Evolutionary conservation across 2,329 filamentous ascomycete species (phyloP).

Genomic region (Hymenoscyphus fraxineus): DNA sequence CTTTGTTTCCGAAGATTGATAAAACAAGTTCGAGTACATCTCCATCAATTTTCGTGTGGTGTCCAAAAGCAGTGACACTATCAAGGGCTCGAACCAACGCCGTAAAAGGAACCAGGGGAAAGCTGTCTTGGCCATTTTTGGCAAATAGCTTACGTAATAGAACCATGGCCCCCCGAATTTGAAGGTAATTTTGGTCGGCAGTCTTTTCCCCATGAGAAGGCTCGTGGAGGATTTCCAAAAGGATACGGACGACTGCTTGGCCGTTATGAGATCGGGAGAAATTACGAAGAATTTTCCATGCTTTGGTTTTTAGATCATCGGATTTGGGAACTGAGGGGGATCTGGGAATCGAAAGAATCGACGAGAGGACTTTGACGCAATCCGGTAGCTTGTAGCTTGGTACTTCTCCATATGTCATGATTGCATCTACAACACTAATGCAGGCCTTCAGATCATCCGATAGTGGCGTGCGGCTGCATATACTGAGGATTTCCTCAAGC

Average conservation of each 20-base stretch:
- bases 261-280: slow-evolving; percentile 72
- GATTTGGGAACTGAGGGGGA: too few relatives aligned
- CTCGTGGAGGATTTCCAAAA: slow-evolving; percentile 58
- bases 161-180: slow-evolving; percentile 59
- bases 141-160: slow-evolving; percentile 61
- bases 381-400: slow-evolving; percentile 58
- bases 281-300: slow-evolving; percentile 68
- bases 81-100: slow-evolving; percentile 55
- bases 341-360: slow-evolving; percentile 64
- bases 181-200: slow-evolving; percentile 50
- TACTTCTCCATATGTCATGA: slow-evolving; percentile 69
- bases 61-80: slow-evolving; percentile 41
- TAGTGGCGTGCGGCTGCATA: slow-evolving; percentile 64
- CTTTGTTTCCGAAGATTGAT: slow-evolving; percentile 51
- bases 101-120: slow-evolving; percentile 55
- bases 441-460: slow-evolving; percentile 63
- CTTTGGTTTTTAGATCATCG: slow-evolving; percentile 51
- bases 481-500: slow-evolving; percentile 59
- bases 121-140: slow-evolving; percentile 56
- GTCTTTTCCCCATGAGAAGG: slow-evolving; percentile 44
- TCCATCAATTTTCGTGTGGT: slow-evolving; percentile 32
- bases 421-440: slow-evolving; percentile 64
- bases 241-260: slow-evolving; percentile 61
- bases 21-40: slow-evolving; percentile 42
- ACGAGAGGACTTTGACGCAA: slow-evolving; percentile 68